Base-by-base conservation (phyloP, 2,329 filamentous ascomycete genomes). In the Cephalotrichum gorgonifer region DNA sequence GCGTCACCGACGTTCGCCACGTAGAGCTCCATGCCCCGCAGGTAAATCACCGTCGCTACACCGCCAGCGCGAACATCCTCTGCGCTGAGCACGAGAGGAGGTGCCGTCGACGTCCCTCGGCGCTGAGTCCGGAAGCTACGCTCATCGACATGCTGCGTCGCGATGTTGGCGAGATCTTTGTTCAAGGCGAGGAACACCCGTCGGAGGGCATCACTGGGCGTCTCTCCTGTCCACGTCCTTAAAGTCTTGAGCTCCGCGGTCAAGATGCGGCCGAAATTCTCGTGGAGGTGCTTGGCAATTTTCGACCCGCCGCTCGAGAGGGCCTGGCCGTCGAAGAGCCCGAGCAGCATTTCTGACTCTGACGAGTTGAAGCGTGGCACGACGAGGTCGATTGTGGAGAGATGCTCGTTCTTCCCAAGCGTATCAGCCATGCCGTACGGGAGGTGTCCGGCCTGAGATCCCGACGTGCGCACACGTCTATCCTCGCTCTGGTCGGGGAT, bases 361-460 rank as follows among this genome's bases (percentile, higher is more conserved):
- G 86, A 87, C 15, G 89, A 86, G 60, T 90, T 86, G 69, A 96
- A 93, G 43, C 88, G 81, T 11, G 93, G 93, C 27, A 97, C 87
- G 20, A 98, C 88, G 68, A 98, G 83, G 62, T 98, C 93, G 51
- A 97, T 85, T 2, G 90, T 95, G 5, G 93, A 97, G 47, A 98
- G 70, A 63, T 98, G 93, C 65, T 98, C 93, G 57, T 91, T 90
- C 60, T 82, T 86, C 35, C 93, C 93, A 14, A 98, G 73, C 14
- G 88, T 94, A 66, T 98, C 93, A 7, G 93, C 93, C 90, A 98
- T 96, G 53, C 93, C 93, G 60, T 98, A 98, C 1, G 88, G 85
- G 65, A 98, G 78, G 28, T 88, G 85, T 2, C 91, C 91, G 20
- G 94, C 90, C 50, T 91, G 70, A 1, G 91, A 95, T n/a, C 90